Conservation (phyloP, 495 filamentous ascomycete species). For the Recurvomyces mirabilis region DNA sequence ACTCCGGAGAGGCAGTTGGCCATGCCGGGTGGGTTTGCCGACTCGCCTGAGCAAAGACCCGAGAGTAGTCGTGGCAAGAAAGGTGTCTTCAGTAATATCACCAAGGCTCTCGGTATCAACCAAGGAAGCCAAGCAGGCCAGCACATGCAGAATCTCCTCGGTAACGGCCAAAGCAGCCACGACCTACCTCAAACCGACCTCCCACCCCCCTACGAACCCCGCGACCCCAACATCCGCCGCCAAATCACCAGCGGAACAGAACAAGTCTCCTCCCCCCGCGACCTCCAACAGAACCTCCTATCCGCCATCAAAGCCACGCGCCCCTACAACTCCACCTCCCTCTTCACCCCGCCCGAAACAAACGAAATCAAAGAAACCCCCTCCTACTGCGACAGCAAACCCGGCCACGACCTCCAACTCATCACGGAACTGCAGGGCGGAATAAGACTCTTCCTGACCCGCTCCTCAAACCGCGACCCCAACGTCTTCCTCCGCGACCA, state of each 20-base stretch:
- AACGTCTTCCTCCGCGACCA: slow-evolving; percentile 53
- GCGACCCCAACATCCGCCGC: slow-evolving; percentile 28
- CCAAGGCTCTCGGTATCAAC: slow-evolving; percentile 14
- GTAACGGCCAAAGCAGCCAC: neutral
- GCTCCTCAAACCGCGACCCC: slow-evolving; percentile 33
- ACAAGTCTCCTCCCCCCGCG: slow-evolving; percentile 27
- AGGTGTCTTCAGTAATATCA: slow-evolving; percentile 17
- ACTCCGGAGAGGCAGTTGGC: slow-evolving; percentile 14
- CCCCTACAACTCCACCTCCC: slow-evolving; percentile 56
- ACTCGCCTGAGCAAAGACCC: slow-evolving; percentile 14
- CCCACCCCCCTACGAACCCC: slow-evolving; percentile 38
- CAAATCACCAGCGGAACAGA: slow-evolving; percentile 10
- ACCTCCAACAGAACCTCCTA: slow-evolving; percentile 54
- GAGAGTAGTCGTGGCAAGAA: slow-evolving; percentile 10
- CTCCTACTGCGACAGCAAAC: slow-evolving; percentile 77
- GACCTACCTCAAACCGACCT: slow-evolving; percentile 7
- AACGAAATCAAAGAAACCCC: slow-evolving; percentile 70
- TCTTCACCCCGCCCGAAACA: slow-evolving; percentile 61
- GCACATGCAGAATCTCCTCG: slow-evolving; percentile 19
- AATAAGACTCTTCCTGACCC: slow-evolving; percentile 61
- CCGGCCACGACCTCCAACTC: slow-evolving; percentile 68
- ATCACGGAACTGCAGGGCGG: slow-evolving; percentile 48
- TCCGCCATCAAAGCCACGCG: slow-evolving; percentile 75
- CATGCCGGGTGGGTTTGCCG: slow-evolving; percentile 17
- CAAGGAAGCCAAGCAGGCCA: slow-evolving; percentile 1